These are phyloP conservation scores for Suhomyces terraborum DNA, from an alignment of 1,139 yeast species.

Conservation along the genomic window DNA sequence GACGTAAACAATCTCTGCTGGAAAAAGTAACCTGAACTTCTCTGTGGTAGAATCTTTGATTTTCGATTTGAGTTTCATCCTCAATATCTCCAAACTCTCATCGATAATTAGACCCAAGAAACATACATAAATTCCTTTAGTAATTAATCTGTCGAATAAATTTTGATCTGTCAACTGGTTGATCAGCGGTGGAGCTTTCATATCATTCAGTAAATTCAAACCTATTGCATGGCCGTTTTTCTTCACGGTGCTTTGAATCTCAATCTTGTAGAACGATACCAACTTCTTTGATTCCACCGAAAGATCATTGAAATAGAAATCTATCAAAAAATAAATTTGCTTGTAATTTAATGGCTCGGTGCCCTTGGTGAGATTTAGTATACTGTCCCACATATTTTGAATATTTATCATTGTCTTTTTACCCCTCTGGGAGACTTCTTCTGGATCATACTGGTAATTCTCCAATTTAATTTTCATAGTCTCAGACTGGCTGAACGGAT, in stretches of 20 bases:
- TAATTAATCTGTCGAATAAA: constrained; percentile 17
- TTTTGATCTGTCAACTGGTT: constrained; percentile 18
- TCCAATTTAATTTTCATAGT: not conserved
- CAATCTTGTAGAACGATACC: constrained; percentile 30
- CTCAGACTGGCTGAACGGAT: constrained; percentile 3
- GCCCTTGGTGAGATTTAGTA: constrained; percentile 26
- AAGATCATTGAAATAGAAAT: constrained; percentile 31
- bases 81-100: constrained; percentile 31
- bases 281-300: constrained; percentile 27
- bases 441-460: constrained; percentile 5
- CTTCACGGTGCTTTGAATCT: constrained; percentile 26
- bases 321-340: constrained; percentile 39
- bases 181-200: constrained; percentile 4
- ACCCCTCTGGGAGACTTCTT: constrained; percentile 11
- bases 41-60: constrained; percentile 15
- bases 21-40: constrained; percentile 29
- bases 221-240: constrained; percentile 22
- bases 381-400: constrained; percentile 33
- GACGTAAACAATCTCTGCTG: constrained; percentile 26
- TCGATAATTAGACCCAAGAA: constrained; percentile 38
- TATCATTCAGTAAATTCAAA: constrained; percentile 14
- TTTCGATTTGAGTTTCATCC: constrained; percentile 20
- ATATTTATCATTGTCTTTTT: constrained; percentile 17
- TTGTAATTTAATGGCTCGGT: constrained; percentile 25
- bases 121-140: constrained; percentile 33